phyloP scores from a whole-genome alignment of 179 eudicot genomes.

The Spinacia oleracea region DNA sequence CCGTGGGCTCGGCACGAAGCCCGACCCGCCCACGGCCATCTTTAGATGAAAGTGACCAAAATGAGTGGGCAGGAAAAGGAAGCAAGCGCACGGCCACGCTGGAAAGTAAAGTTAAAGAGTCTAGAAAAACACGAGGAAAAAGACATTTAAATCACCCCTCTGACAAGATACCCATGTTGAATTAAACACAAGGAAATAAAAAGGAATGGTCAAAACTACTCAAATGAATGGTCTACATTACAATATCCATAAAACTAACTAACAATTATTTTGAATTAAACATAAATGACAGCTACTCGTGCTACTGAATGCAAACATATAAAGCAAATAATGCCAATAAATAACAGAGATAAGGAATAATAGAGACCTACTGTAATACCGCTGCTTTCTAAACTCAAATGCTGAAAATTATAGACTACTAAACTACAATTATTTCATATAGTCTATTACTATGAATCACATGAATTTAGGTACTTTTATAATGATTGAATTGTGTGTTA shows the following conservation, averaged over 20 bases:
- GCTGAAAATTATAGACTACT: too few relatives aligned
- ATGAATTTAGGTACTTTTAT: neutral
- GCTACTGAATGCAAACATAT: neutral
- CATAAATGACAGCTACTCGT: neutral
- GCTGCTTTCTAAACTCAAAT: neutral
- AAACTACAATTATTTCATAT: too few relatives aligned
- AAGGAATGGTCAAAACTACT: slow-evolving; percentile 21
- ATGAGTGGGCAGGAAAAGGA: neutral
- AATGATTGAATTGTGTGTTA: too few relatives aligned
- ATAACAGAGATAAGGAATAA: neutral
- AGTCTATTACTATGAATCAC: neutral
- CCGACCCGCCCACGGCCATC: too few relatives aligned
- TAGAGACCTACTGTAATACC: neutral
- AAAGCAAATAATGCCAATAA: neutral
- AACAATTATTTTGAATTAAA: too few relatives aligned
- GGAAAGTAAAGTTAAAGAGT: neutral
- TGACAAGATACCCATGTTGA: slow-evolving; percentile 20
- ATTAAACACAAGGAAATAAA: too few relatives aligned
- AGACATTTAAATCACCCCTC: slow-evolving; percentile 13
- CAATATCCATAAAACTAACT: neutral
- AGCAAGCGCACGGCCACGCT: slow-evolving; percentile 5
- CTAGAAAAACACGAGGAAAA: slow-evolving; percentile 6
- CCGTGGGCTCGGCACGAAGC: too few relatives aligned
- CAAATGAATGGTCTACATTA: slow-evolving; percentile 25
- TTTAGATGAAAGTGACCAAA: neutral